Evolutionary conservation across 164 flowering plant genomes (phyloP).

Genomic region (Berberis thunbergii): DNA sequence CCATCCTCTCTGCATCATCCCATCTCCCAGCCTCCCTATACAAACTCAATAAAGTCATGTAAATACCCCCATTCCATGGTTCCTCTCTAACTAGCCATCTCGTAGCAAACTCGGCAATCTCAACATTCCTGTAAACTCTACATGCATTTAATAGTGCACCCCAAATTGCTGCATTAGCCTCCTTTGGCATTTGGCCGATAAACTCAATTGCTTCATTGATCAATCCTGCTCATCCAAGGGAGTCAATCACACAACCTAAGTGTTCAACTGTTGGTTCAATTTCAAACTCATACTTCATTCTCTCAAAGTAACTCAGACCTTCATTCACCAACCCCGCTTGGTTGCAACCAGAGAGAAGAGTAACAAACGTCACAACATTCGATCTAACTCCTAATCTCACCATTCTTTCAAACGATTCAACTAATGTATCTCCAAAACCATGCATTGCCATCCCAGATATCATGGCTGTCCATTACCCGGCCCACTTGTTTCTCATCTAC

Average conservation of each 20-base stretch:
- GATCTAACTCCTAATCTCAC: constrained; percentile 18
- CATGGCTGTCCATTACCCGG: constrained; percentile 35
- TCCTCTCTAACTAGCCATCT: constrained; percentile 18
- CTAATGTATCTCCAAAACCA: constrained; percentile 22
- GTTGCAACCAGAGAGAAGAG: constrained; percentile 28
- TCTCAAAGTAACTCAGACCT: constrained; percentile 22
- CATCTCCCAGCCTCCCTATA: constrained; percentile 21
- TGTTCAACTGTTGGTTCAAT: constrained; percentile 27
- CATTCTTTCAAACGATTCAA: constrained; percentile 26
- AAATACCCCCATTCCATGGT: constrained; percentile 27
- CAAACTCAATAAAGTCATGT: constrained; percentile 24
- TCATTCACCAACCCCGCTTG: constrained; percentile 29
- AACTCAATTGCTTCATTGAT: constrained; percentile 19
- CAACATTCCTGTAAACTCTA: constrained; percentile 21
- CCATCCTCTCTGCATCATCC: constrained; percentile 24
- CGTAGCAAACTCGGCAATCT: constrained; percentile 19
- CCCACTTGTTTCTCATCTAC: constrained; percentile 18
- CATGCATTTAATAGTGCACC: constrained; percentile 30
- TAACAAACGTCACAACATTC: constrained; percentile 23
- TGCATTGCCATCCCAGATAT: constrained; percentile 27
- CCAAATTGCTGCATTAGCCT: constrained; percentile 30
- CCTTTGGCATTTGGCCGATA: constrained; percentile 17
- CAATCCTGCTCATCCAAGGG: constrained; percentile 27
- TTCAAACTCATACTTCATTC: constrained; percentile 21
- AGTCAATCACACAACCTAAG: constrained; percentile 31